phyloP scores from a whole-genome alignment of 2,329 filamentous ascomycete species.

The Colletotrichum sidae region DNA sequence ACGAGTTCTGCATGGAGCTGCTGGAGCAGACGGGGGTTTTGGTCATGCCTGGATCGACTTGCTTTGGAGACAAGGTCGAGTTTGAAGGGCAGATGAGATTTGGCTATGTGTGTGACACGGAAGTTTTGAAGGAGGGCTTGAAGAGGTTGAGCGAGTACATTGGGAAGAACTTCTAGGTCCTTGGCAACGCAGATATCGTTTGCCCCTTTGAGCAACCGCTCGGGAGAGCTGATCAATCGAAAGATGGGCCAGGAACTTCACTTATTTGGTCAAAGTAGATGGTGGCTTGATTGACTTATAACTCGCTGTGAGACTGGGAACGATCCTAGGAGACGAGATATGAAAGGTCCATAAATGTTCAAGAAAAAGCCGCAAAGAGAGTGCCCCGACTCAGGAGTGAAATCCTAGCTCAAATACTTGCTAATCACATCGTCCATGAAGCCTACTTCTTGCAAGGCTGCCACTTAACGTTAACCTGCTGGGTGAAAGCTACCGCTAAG shows the following conservation, averaged over 20 bases:
- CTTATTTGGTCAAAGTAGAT: not conserved
- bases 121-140: constrained; percentile 75
- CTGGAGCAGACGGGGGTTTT: constrained; percentile 77
- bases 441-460: constrained; percentile 34
- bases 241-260: no score
- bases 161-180: not conserved
- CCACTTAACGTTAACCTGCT: constrained; percentile 52
- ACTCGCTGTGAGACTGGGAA: not conserved
- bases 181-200: not conserved
- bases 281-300: constrained; percentile 47
- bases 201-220: not conserved
- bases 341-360: not conserved
- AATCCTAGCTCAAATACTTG: no score
- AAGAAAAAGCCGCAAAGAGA: not conserved
- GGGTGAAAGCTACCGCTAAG: constrained; percentile 48
- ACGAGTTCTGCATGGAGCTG: constrained; percentile 75
- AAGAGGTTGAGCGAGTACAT: constrained; percentile 58
- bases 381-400: not conserved
- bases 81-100: constrained; percentile 82
- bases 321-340: not conserved
- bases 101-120: constrained; percentile 79
- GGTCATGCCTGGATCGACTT: constrained; percentile 77
- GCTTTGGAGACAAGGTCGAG: constrained; percentile 75
- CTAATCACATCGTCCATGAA: no score
- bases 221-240: not conserved